These are phyloP conservation scores for Saccharomycopsis fibuligera DNA, from an alignment of 805 yeast species.

Conservation along the genomic window DNA sequence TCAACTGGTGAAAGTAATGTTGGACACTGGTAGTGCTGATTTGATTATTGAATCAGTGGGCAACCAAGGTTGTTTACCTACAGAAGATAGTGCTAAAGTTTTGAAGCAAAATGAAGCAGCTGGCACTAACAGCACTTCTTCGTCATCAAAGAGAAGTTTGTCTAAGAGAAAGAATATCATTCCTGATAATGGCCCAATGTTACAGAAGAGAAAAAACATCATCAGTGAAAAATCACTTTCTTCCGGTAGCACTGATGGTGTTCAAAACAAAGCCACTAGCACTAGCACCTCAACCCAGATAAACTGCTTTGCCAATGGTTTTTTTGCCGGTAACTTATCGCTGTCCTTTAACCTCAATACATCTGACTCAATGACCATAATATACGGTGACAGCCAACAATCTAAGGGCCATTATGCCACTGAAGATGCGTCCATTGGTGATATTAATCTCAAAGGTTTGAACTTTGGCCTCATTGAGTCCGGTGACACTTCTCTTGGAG, in stretches of 20 bases:
- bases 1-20: constrained; percentile 45
- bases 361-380: constrained; percentile 30
- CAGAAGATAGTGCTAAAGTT: not conserved
- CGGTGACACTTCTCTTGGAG: constrained; percentile 61
- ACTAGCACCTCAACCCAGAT: not conserved
- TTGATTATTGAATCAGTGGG: constrained; percentile 50
- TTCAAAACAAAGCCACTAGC: constrained; percentile 10
- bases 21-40: constrained; percentile 78
- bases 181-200: not conserved
- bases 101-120: not conserved
- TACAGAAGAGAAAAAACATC: constrained; percentile 15
- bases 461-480: constrained; percentile 70
- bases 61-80: constrained; percentile 39
- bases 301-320: constrained; percentile 35
- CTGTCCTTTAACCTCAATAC: constrained; percentile 28
- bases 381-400: constrained; percentile 42
- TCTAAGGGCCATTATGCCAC: constrained; percentile 55
- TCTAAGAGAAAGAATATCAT: constrained; percentile 14
- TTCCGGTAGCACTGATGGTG: not conserved
- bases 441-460: constrained; percentile 39
- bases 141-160: not conserved
- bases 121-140: not conserved
- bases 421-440: constrained; percentile 53
- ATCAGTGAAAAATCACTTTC: not conserved
- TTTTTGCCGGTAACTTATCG: constrained; percentile 31